Base-by-base conservation (phyloP, 2,329 filamentous ascomycete genomes). In the Tolypocladium capitatum region DNA sequence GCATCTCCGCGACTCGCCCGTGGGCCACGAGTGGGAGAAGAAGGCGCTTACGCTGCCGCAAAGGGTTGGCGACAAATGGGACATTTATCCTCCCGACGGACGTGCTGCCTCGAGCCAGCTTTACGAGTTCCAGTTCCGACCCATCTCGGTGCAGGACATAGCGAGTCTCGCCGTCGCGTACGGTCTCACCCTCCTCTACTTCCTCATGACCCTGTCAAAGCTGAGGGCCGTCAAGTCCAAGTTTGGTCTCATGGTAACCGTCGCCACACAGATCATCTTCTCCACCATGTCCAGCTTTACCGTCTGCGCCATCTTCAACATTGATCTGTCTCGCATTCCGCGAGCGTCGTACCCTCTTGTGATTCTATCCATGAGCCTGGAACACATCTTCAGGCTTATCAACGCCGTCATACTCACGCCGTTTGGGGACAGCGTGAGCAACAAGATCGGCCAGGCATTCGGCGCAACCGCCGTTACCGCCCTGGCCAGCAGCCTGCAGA, bases 201-300 rank as follows among this genome's bases (percentile, higher is more conserved):
- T 89, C 48, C 61, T 83, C 30, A 65, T 76, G 54, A 84, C 76
- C 53, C 67, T 91, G 50, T 78, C 80, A 43, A 83, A 83, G 56
- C 65, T 90, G 33, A 76, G 79, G 48, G 84, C 85, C 16, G 77
- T 91, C 58, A 89, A 88, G 63, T 89, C 84, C 35, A 80, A 80
- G 57, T 66, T 84, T 38, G 86, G 86, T 31, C 68, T 91, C 46
- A 80, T 87, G 43, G 64, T 84, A 28, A 84, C 85, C 0, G 80
- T 88, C 41, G 68, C 83, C 50, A 75, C 73, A 0, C 85, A 91
- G 65, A 81, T 86, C 53, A 68, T 76, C 3, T 76, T 86, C 32
- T 86, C 84, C 16, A 81, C 89, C 56, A 73, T 86, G 64, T 86
- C 84, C 4, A 89, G 84, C 62, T 86, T 91, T 58, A 88, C 85